Percentiles rank a stretch among this genome's conserved stretches.
These are phyloP conservation scores for Fusarium sarcochroum DNA, from an alignment of 2,329 filamentous ascomycete species.

Conservation along the genomic window DNA sequence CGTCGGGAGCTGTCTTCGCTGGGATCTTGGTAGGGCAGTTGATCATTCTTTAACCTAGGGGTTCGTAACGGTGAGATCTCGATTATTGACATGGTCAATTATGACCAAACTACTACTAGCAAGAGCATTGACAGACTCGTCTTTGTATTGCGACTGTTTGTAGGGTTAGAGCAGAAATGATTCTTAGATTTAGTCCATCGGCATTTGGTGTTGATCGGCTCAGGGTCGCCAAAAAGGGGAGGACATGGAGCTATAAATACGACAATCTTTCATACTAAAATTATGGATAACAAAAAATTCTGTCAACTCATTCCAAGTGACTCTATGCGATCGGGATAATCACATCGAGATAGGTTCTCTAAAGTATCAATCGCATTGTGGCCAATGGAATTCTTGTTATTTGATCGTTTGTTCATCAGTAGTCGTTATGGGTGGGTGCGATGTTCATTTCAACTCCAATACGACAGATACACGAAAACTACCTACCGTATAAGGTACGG, in stretches of 20 bases:
- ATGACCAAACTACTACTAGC: background rate
- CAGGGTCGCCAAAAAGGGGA: constrained; percentile 29
- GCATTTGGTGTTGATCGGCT: constrained; percentile 31
- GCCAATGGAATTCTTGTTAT: background rate
- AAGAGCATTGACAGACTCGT: background rate
- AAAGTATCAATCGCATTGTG: constrained; percentile 5
- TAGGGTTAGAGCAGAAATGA: background rate
- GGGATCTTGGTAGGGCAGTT: constrained; percentile 23
- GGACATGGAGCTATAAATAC: constrained; percentile 35
- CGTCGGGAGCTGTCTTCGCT: constrained; percentile 32
- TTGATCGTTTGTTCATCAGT: background rate
- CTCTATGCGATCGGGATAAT: constrained; percentile 22
- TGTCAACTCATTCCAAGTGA: constrained; percentile 8
- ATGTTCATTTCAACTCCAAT: background rate
- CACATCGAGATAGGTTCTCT: constrained; percentile 10
- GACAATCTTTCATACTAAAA: constrained; percentile 26
- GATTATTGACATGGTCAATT: background rate
- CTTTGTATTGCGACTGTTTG: background rate
- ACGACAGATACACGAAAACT: constrained; percentile 22
- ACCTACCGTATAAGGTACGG: background rate
- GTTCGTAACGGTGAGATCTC: constrained; percentile 19
- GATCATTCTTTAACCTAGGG: constrained; percentile 1
- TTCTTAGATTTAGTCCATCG: constrained; percentile 14
- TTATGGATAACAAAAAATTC: constrained; percentile 27
- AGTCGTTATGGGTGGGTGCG: background rate